A percentile compares a stretch with the other conserved stretches of the same genome.
These are phyloP conservation scores for Colletotrichum melonis DNA, from an alignment of 2,329 filamentous ascomycete genomes.

Conservation along the genomic window DNA sequence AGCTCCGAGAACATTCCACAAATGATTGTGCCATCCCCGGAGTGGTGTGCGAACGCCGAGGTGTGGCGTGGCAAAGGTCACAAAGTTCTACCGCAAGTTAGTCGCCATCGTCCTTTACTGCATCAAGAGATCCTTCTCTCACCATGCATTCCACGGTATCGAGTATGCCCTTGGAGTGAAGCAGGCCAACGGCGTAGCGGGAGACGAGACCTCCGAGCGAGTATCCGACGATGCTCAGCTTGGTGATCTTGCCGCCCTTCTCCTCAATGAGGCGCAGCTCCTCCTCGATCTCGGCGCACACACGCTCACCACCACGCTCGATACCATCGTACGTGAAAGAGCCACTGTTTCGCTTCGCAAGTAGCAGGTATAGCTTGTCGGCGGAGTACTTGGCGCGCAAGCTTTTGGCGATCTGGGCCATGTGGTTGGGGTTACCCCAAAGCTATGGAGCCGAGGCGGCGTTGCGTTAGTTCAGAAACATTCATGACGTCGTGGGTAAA, in stretches of 20 bases:
- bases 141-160: slow-evolving; percentile 83
- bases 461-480: slow-evolving; percentile 38
- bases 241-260: slow-evolving; percentile 78
- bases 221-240: slow-evolving; percentile 90
- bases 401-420: slow-evolving; percentile 74
- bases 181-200: slow-evolving; percentile 85
- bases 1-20: slow-evolving; percentile 88
- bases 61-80: slow-evolving; percentile 89
- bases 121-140: slow-evolving; percentile 39
- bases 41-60: slow-evolving; percentile 79
- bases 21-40: slow-evolving; percentile 71
- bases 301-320: slow-evolving; percentile 74
- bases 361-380: slow-evolving; percentile 75
- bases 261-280: slow-evolving; percentile 66
- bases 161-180: slow-evolving; percentile 84
- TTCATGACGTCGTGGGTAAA: slow-evolving; percentile 37
- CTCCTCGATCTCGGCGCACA: slow-evolving; percentile 75
- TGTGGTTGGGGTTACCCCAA: slow-evolving; percentile 83
- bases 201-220: slow-evolving; percentile 89
- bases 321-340: slow-evolving; percentile 79
- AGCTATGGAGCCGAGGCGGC: slow-evolving; percentile 57
- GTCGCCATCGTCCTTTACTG: background rate
- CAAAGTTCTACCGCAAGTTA: slow-evolving; percentile 76
- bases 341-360: slow-evolving; percentile 79
- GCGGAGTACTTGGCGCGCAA: slow-evolving; percentile 70